These are phyloP conservation scores for Psilocybe cyanescens DNA, from an alignment of 768 basidiomycete species.

Conservation along the genomic window DNA sequence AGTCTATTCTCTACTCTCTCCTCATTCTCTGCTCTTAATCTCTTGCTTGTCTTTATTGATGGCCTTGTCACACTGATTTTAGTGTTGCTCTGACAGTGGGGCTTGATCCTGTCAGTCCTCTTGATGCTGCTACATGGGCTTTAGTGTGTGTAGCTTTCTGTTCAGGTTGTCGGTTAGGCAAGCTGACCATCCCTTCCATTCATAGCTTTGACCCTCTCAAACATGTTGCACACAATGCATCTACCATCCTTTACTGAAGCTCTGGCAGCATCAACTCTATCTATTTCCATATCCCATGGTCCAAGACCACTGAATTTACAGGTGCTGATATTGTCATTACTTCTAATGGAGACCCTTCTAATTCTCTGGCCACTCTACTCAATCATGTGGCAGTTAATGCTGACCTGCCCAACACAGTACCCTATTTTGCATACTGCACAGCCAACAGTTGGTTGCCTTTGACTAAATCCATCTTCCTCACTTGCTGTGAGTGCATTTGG, in stretches of 20 bases:
- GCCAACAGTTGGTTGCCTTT: background rate
- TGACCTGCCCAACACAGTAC: background rate
- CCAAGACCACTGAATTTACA: slow-evolving; percentile 30
- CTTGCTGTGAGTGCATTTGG: background rate
- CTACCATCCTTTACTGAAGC: background rate
- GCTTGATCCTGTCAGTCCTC: slow-evolving; percentile 9
- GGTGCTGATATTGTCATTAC: slow-evolving; percentile 34
- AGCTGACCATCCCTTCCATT: slow-evolving; percentile 22
- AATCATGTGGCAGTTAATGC: background rate
- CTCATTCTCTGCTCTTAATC: too few species aligned
- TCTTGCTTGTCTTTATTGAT: too few species aligned
- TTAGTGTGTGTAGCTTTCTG: slow-evolving; percentile 37
- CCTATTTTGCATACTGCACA: background rate
- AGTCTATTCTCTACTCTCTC: too few species aligned
- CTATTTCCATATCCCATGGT: slow-evolving; percentile 37
- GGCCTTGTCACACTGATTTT: too few species aligned
- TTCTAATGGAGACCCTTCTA: background rate
- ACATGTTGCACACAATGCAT: slow-evolving; percentile 16
- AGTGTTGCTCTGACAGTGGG: slow-evolving; percentile 1
- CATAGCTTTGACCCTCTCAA: slow-evolving; percentile 16
- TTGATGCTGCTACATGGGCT: slow-evolving; percentile 35
- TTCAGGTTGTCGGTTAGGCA: slow-evolving; percentile 33
- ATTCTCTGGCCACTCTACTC: background rate
- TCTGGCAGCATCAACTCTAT: slow-evolving; percentile 7
- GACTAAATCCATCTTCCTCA: background rate